phyloP scores from a whole-genome alignment of 139 green algal genomes.

The Desmodesmus armatus region DNA sequence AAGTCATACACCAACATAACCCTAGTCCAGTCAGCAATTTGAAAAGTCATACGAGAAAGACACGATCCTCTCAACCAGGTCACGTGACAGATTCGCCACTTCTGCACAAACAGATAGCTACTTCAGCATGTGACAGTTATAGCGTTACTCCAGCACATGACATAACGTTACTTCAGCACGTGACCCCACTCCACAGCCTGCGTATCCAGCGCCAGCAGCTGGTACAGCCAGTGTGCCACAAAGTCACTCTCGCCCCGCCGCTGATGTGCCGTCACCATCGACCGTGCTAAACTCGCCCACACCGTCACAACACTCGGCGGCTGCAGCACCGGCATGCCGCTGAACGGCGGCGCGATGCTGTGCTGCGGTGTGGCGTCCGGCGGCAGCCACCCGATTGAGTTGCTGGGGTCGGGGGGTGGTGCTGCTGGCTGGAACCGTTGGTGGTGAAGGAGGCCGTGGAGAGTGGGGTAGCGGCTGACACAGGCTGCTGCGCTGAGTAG shows the following conservation, averaged over 20 bases:
- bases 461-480: neutral
- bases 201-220: slow-evolving; percentile 75
- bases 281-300: slow-evolving; percentile 58
- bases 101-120: neutral
- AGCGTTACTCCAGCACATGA: neutral
- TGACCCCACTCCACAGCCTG: slow-evolving; percentile 67
- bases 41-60: no score
- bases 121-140: neutral
- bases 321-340: neutral
- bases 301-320: slow-evolving; percentile 15
- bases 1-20: no score
- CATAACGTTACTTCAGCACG: slow-evolving; percentile 36
- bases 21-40: no score
- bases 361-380: neutral
- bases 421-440: slow-evolving; percentile 24
- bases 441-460: neutral
- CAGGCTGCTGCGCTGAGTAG: slow-evolving; percentile 23
- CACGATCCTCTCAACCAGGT: no score
- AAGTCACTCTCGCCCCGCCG: slow-evolving; percentile 78
- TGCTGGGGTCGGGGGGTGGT: neutral
- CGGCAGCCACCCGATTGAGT: no score
- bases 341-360: neutral
- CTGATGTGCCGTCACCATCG: slow-evolving; percentile 72
- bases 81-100: no score
- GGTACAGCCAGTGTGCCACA: slow-evolving; percentile 79